A percentile compares a stretch with the other conserved stretches of the same genome.
phyloP scores from a whole-genome alignment of 2,329 filamentous ascomycete species.

The Xenosphaeropsis pyriputrescens region DNA sequence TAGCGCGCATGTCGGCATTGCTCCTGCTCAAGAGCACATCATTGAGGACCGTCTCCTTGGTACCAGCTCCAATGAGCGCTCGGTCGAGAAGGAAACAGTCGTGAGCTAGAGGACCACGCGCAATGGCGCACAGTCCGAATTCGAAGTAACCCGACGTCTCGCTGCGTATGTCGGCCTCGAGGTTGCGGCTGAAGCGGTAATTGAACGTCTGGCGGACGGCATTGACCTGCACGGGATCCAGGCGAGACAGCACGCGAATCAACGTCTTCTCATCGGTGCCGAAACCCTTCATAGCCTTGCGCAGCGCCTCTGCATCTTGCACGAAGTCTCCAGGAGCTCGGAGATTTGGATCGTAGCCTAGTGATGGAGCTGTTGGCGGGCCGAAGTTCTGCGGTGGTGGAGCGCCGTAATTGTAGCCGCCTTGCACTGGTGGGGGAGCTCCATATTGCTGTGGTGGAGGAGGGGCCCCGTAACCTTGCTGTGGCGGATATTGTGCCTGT shows the following conservation, averaged over 20 bases:
- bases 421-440: slow-evolving; percentile 19
- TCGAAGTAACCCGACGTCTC: slow-evolving; percentile 67
- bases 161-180: slow-evolving; percentile 61
- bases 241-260: slow-evolving; percentile 53
- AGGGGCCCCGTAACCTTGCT: slow-evolving; percentile 5
- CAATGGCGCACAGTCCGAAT: slow-evolving; percentile 58
- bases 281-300: slow-evolving; percentile 83
- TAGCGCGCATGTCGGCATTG: slow-evolving; percentile 78
- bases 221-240: slow-evolving; percentile 67
- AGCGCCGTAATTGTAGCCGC: slow-evolving; percentile 12
- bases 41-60: slow-evolving; percentile 75
- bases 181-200: slow-evolving; percentile 46
- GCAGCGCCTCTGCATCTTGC: slow-evolving; percentile 54
- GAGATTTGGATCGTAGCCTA: slow-evolving; percentile 61
- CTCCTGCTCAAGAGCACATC: slow-evolving; percentile 71
- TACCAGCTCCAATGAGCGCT: slow-evolving; percentile 67
- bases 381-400: slow-evolving; percentile 18
- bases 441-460: slow-evolving; percentile 21
- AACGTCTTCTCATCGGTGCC: slow-evolving; percentile 75
- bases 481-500: slow-evolving; percentile 3
- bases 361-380: slow-evolving; percentile 48
- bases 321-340: slow-evolving; percentile 49
- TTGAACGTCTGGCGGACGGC: slow-evolving; percentile 53
- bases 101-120: slow-evolving; percentile 63
- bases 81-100: slow-evolving; percentile 59